These are phyloP conservation scores for Claviceps purpurea DNA, from an alignment of 2,329 filamentous ascomycete species.

Conservation along the genomic window DNA sequence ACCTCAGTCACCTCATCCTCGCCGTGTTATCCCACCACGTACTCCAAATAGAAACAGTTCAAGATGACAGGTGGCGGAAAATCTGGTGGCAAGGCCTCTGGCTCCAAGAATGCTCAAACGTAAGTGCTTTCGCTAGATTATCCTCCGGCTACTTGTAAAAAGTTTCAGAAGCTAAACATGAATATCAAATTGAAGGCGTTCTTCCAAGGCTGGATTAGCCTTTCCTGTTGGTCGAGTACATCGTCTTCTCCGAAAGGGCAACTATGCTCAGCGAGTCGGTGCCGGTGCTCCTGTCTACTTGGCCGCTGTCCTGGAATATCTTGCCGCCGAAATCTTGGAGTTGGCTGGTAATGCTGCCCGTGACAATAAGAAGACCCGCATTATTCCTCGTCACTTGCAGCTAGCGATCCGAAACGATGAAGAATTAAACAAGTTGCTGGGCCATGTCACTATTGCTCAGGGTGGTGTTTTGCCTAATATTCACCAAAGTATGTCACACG, in stretches of 20 bases:
- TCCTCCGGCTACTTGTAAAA: neutral
- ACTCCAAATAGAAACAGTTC: conserved; percentile 26
- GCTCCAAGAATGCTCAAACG: conserved; percentile 99
- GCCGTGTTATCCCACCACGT: no score
- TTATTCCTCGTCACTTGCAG: conserved; percentile 97
- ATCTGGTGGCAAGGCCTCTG: conserved; percentile 98
- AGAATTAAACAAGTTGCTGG: conserved; percentile 97
- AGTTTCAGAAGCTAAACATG: no score
- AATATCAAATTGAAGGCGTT: conserved; percentile 51
- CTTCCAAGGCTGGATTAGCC: conserved; percentile 96
- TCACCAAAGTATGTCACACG: conserved; percentile 66
- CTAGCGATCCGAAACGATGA: conserved; percentile 99
- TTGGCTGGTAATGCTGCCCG: conserved; percentile 96
- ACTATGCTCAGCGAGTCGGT: conserved; percentile 99
- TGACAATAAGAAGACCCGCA: conserved; percentile 99
- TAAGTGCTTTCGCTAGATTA: conserved; percentile 40
- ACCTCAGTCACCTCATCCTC: neutral
- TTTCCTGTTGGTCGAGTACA: conserved; percentile 99
- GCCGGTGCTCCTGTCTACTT: conserved; percentile 96
- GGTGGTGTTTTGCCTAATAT: conserved; percentile 96
- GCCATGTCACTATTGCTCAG: conserved; percentile 92
- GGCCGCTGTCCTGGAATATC: conserved; percentile 93
- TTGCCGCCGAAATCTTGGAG: conserved; percentile 97
- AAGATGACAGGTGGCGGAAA: conserved; percentile 99
- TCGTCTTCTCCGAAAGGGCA: conserved; percentile 96